These are phyloP conservation scores for Colletotrichum sansevieriae DNA, from an alignment of 2,329 filamentous ascomycete genomes.

Conservation along the genomic window DNA sequence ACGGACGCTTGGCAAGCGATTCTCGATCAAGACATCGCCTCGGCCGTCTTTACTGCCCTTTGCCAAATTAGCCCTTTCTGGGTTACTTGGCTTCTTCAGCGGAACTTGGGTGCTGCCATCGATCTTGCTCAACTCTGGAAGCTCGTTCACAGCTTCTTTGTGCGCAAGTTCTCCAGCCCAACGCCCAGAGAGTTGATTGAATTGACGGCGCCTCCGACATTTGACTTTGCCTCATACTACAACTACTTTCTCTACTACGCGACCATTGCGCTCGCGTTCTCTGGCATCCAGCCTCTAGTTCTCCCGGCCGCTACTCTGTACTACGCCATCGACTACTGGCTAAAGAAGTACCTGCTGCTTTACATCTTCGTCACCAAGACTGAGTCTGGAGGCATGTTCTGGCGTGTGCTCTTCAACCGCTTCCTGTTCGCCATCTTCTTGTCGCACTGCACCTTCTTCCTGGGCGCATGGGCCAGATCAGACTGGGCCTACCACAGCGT, in stretches of 20 bases:
- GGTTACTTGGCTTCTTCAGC: conserved; percentile 93
- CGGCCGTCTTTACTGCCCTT: conserved; percentile 77
- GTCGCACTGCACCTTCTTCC: conserved; percentile 81
- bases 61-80: conserved; percentile 91
- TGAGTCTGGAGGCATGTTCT: conserved; percentile 93
- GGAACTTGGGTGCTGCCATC: conserved; percentile 92
- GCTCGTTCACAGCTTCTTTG: conserved; percentile 85
- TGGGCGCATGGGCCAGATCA: conserved; percentile 80
- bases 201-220: conserved; percentile 89
- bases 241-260: conserved; percentile 98
- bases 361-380: conserved; percentile 98
- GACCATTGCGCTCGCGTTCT: conserved; percentile 88
- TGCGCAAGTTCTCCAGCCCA: conserved; percentile 85
- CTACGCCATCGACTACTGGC: conserved; percentile 85
- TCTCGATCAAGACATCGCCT: conserved; percentile 71
- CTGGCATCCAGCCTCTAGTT: conserved; percentile 87
- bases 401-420: conserved; percentile 94
- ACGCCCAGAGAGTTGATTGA: conserved; percentile 94
- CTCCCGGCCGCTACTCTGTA: conserved; percentile 90
- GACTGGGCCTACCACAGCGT: conserved; percentile 65
- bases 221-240: conserved; percentile 97
- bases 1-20: conserved; percentile 79
- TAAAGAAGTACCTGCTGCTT: conserved; percentile 95
- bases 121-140: conserved; percentile 92
- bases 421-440: conserved; percentile 85